Conservation (phyloP, 257 asterid genomes). For the Datura wrightii region DNA sequence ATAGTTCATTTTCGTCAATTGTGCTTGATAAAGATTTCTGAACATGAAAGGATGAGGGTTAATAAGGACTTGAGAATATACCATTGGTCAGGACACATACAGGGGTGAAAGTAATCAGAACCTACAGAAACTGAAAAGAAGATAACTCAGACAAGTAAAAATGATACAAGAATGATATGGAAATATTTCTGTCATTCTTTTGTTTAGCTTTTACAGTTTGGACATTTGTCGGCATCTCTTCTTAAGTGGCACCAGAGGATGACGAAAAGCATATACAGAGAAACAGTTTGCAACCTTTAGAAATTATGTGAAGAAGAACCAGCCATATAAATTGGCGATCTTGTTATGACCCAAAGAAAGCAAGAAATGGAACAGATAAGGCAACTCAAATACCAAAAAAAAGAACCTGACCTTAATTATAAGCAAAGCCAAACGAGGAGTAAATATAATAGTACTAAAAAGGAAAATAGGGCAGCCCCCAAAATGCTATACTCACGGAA, state of each 20-base stretch:
- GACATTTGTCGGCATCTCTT: conserved; percentile 18
- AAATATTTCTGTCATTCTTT: not conserved
- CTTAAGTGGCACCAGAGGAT: not conserved
- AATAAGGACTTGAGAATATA: conserved; percentile 31
- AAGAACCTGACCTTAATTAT: not conserved
- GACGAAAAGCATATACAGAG: not conserved
- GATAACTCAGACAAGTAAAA: not conserved
- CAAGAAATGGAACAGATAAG: not conserved
- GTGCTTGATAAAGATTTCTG: conserved; percentile 68
- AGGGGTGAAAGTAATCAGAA: not conserved
- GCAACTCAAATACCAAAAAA: not conserved
- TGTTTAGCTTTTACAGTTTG: not conserved
- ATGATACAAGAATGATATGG: not conserved
- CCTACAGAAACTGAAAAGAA: not conserved
- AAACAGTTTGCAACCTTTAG: not conserved
- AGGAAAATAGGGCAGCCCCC: not conserved
- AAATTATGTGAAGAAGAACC: not conserved
- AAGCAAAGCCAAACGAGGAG: conserved; percentile 1
- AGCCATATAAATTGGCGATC: not conserved
- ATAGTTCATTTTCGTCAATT: conserved; percentile 56
- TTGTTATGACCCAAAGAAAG: not conserved
- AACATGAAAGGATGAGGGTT: conserved; percentile 29
- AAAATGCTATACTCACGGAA: conserved; percentile 49
- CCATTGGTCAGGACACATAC: conserved; percentile 14
- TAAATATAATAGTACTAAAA: not conserved